Conservation (phyloP, 768 basidiomycete species). For the Heimioporus sp. region DNA sequence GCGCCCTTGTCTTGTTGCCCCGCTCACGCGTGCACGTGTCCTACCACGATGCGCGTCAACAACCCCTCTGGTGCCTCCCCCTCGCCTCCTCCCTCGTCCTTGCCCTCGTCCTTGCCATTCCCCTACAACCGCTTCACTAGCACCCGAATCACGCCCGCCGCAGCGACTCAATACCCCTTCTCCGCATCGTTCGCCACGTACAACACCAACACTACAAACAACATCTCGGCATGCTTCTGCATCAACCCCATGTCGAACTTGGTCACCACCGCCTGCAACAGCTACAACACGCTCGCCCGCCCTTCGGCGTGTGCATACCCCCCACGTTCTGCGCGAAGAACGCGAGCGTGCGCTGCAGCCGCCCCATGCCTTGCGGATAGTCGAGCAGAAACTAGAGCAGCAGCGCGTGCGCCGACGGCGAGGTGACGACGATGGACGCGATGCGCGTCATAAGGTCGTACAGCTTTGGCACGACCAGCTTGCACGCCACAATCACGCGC, state of each 20-base stretch:
- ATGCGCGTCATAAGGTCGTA: constrained; percentile 97
- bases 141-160: constrained; percentile 75
- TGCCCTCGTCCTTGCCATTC: too few relatives aligned
- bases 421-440: constrained; percentile 89
- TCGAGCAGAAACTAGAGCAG: constrained; percentile 94
- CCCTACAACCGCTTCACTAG: constrained; percentile 68
- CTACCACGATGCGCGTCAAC: constrained; percentile 53
- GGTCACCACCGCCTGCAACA: constrained; percentile 76
- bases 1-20: constrained; percentile 55
- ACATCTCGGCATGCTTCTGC: constrained; percentile 78
- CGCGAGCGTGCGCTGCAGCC: constrained; percentile 82
- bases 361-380: constrained; percentile 93
- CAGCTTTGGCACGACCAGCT: constrained; percentile 92
- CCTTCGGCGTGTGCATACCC: constrained; percentile 88
- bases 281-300: constrained; percentile 89
- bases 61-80: constrained; percentile 44
- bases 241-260: constrained; percentile 81
- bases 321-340: constrained; percentile 92
- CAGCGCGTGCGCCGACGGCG: constrained; percentile 80
- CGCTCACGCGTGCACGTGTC: constrained; percentile 81
- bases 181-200: constrained; percentile 94
- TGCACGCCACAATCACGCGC: constrained; percentile 85
- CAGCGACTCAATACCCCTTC: constrained; percentile 84
- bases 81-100: too few relatives aligned
- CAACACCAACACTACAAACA: constrained; percentile 91